Evolutionary conservation across 1,284 basidiomycete species (phyloP), one percentile per base, ranked within the genome.

Genomic region (Exobasidium rhododendri): DNA sequence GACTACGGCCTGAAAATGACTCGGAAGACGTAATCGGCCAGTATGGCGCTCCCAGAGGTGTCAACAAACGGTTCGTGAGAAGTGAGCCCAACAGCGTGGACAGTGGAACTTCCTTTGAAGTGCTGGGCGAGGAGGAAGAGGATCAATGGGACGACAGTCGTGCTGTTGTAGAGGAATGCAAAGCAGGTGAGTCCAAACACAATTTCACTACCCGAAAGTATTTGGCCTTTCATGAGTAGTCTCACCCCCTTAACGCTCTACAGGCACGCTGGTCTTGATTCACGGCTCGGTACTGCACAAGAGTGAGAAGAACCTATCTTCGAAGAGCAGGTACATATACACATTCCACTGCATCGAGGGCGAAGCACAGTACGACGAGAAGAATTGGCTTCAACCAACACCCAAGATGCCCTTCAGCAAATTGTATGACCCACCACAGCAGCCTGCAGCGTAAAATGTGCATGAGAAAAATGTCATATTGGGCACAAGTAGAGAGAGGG

Each of bases 301-400:
- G 65, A 64, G 61, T 56, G 67, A 71, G 44, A 70, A 69, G 68
- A 73, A 73, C 55, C 11, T 60, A 1, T 63, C 63, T 30, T 58
- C 64, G 1, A 66, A 65, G 50, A 66, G 63, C 30, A 31, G 73
- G 0, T 74, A 70, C 64, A 76, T 76, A 61, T 76, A 76, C 56
- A 76, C 74, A 1, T 75, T 71, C 63, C 74, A 76, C 59, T 73
- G 73, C 69, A 75, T 76, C 60, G 72, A 76, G 40, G 70, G 68
- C 10, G 69, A 75, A 22, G 67, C 68, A 1, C 35, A 49, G 40
- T 76, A 74, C 56, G 74, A 76, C 46, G 64, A 63, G 24, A 58
- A 43, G 30, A 76, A 76, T 49, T 76, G 74, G 74, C 58, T 75
- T 20, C 72, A 74, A 56, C 72, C 74, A 1, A 62, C 63, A 2